Evolutionary conservation across 441 rosid genomes (phyloP).

Genomic region (Bruguiera hainesii): DNA sequence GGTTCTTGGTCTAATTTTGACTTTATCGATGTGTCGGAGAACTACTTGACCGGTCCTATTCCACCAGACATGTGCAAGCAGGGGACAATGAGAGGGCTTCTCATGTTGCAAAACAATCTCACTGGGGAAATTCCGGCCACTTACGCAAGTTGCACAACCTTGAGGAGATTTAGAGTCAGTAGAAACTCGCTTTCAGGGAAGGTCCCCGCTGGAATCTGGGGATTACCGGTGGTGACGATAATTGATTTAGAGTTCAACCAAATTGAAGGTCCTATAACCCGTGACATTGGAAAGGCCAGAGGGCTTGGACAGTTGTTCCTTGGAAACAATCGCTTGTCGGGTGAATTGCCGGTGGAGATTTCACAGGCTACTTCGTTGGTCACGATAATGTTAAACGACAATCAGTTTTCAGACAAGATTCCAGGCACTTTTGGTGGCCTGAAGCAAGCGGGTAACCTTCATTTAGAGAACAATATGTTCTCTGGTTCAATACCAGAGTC

Average conservation of each 20-base stretch:
- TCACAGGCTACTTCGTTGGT: conserved; percentile 44
- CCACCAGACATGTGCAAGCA: conserved; percentile 87
- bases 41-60: conserved; percentile 63
- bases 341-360: conserved; percentile 68
- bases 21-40: conserved; percentile 82
- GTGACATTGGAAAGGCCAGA: conserved; percentile 57
- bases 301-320: conserved; percentile 41
- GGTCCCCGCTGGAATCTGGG: conserved; percentile 82
- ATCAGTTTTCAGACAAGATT: conserved; percentile 56
- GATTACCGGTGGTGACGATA: conserved; percentile 58
- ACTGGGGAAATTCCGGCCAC: conserved; percentile 71
- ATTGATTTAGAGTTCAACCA: conserved; percentile 62
- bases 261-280: conserved; percentile 55
- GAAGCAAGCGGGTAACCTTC: conserved; percentile 45
- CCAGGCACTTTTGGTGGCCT: conserved; percentile 57
- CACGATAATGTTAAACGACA: conserved; percentile 46
- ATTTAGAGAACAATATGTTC: conserved; percentile 61
- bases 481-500: conserved; percentile 65
- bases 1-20: conserved; percentile 74
- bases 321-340: conserved; percentile 56
- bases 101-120: conserved; percentile 69
- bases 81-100: conserved; percentile 63
- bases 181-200: conserved; percentile 62
- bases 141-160: conserved; percentile 56
- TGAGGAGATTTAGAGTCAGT: conserved; percentile 72